Percentiles rank a stretch among this genome's conserved stretches.
phyloP scores from a whole-genome alignment of 306 rosid species.

The Sesbania bispinosa region DNA sequence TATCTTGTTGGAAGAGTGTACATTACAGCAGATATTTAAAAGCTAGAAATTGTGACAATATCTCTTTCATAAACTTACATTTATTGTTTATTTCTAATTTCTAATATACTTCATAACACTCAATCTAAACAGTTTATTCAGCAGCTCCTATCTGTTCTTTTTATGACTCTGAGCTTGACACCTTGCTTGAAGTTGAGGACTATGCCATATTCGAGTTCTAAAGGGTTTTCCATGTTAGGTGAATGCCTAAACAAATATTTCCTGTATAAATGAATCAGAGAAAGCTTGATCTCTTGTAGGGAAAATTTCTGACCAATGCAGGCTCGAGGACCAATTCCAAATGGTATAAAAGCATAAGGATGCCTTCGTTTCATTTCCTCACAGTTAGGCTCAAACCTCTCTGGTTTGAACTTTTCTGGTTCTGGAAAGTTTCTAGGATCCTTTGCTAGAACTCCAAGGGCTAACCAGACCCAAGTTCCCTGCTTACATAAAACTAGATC shows the following conservation, averaged over 20 bases:
- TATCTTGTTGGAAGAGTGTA: background rate
- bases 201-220: constrained; percentile 77
- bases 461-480: constrained; percentile 99
- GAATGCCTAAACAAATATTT: constrained; percentile 73
- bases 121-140: background rate
- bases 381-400: constrained; percentile 76
- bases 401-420: constrained; percentile 91
- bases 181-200: constrained; percentile 89
- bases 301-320: constrained; percentile 91
- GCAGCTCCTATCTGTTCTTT: constrained; percentile 24
- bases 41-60: background rate
- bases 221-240: constrained; percentile 78
- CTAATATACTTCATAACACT: background rate
- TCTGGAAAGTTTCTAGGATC: constrained; percentile 82
- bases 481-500: constrained; percentile 28
- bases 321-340: constrained; percentile 88
- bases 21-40: background rate
- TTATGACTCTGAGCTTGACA: constrained; percentile 62
- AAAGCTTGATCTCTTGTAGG: constrained; percentile 76
- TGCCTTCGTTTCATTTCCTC: constrained; percentile 81
- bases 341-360: constrained; percentile 82
- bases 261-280: constrained; percentile 75
- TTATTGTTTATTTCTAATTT: background rate
- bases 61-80: background rate
- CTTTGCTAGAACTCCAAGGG: constrained; percentile 85